These are phyloP conservation scores for Dichotomopilus funicola DNA, from an alignment of 2,329 filamentous ascomycete genomes.

Conservation along the genomic window DNA sequence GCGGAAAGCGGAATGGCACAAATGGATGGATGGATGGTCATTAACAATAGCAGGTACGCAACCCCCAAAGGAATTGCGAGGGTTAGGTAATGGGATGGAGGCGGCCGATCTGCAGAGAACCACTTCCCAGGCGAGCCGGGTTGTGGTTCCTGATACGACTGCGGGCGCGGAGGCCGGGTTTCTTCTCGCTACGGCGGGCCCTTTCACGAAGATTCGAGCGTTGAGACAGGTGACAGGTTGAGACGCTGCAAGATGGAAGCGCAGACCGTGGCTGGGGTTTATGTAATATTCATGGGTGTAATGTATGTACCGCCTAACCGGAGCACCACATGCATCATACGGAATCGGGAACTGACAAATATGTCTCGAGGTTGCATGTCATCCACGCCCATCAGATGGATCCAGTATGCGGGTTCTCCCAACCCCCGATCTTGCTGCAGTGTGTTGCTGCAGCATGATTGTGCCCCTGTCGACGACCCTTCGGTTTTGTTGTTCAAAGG, in stretches of 20 bases:
- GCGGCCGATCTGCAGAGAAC: background rate
- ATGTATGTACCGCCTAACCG: too few relatives aligned
- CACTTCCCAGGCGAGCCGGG: background rate
- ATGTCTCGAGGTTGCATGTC: background rate
- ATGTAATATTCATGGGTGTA: too few relatives aligned
- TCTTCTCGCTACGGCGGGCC: too few relatives aligned
- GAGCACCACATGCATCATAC: too few relatives aligned
- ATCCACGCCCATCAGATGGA: background rate
- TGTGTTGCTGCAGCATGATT: background rate
- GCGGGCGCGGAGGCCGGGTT: too few relatives aligned
- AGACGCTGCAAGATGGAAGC: too few relatives aligned
- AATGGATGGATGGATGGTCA: background rate
- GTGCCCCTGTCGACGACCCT: background rate
- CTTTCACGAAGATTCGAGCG: too few relatives aligned
- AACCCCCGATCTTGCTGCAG: background rate
- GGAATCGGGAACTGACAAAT: background rate
- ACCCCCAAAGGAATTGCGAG: background rate
- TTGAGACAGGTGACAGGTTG: too few relatives aligned
- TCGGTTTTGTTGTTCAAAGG: background rate
- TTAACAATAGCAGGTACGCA: background rate
- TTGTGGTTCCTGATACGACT: background rate
- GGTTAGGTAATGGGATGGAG: slow-evolving; percentile 5
- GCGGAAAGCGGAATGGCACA: background rate
- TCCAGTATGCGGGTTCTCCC: background rate
- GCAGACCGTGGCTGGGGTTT: too few relatives aligned